Evolutionary conservation across 2,329 filamentous ascomycete genomes (phyloP), one percentile per base, ranked within the genome.

Genomic region (Pseudocercospora cruenta): DNA sequence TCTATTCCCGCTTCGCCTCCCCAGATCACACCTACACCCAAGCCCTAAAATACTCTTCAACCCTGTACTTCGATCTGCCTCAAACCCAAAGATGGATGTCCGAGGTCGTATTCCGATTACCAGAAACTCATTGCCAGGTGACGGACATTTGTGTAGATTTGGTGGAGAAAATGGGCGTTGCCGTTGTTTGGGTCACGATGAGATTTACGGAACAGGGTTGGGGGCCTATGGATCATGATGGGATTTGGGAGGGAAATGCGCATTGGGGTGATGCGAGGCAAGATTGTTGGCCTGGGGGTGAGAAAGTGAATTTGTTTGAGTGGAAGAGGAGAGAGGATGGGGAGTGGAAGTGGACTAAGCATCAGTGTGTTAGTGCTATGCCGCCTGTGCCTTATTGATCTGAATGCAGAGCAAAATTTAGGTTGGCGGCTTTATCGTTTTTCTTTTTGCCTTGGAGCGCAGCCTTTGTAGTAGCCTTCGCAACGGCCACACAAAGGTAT

Each of bases 1-100:
- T 21, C 1, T 97, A 96, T 77, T 89, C 86, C 58, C 88, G n/a
- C 19, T 26, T 26, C 49, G 49, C 49, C 21, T 53, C 49, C n/a
- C 21, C 49, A 24, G 19, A 22, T 26, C 49, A 53, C 21, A 53
- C 49, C 49, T 53, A 53, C 49, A 53, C 49, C 2, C 49, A 53
- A 21, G 49, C 49, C 49, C n/a, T 45, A 3, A 16, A 22, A 22
- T 22, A 22, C 43, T 47, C 49, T 16, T 54, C 49, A 12, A 22
- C 22, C 49, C 14, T 28, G 4, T 28, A 22, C 22, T 16, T 28
- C 14, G 5, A 54, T 22, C 49, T 54, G 5, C 12, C 22, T 16
- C 21, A 28, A 28, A 28, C 21, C 14, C 6, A 28, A 54, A 26
- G 8, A 22, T 54, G 49, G 49, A 54, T 28, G 49, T 22, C n/a